These are phyloP conservation scores for Aureoboletus auriporus DNA, from an alignment of 768 basidiomycete genomes.

Conservation along the genomic window DNA sequence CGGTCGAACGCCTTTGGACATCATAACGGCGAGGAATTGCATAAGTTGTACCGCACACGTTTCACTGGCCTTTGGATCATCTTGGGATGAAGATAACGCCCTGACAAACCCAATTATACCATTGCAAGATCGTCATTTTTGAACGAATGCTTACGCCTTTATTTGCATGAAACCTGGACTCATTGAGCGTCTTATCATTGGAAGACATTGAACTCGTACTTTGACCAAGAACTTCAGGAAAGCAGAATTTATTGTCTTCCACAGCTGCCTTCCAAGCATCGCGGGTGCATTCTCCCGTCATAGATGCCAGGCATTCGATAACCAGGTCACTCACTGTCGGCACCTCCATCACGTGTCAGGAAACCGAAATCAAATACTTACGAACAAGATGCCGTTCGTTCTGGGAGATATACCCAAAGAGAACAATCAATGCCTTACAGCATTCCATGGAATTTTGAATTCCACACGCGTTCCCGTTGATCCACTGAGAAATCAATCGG, in stretches of 20 bases:
- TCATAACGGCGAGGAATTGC: slow-evolving; percentile 23
- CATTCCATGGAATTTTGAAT: slow-evolving; percentile 27
- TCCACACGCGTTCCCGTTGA: slow-evolving; percentile 19
- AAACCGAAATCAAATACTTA: slow-evolving; percentile 8
- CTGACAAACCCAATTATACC: slow-evolving; percentile 7
- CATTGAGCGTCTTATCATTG: slow-evolving; percentile 1
- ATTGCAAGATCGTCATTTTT: not conserved
- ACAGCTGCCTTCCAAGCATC: slow-evolving; percentile 21
- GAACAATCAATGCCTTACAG: slow-evolving; percentile 25
- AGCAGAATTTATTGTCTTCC: slow-evolving; percentile 6
- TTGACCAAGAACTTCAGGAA: slow-evolving; percentile 16
- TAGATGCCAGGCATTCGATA: slow-evolving; percentile 16
- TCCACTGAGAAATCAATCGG: slow-evolving; percentile 19
- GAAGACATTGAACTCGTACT: slow-evolving; percentile 11
- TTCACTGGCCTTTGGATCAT: slow-evolving; percentile 2
- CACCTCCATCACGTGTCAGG: not conserved
- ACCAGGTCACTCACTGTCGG: slow-evolving; percentile 17
- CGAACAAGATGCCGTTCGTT: slow-evolving; percentile 16
- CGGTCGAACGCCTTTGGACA: slow-evolving; percentile 16
- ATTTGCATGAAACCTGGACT: slow-evolving; percentile 11
- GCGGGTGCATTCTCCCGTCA: slow-evolving; percentile 8
- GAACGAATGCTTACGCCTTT: slow-evolving; percentile 12
- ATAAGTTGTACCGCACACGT: slow-evolving; percentile 15
- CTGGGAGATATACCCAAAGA: slow-evolving; percentile 21
- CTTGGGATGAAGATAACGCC: slow-evolving; percentile 7